Evolutionary conservation across 2,329 filamentous ascomycete genomes (phyloP).

Genomic region (Aureobasidium sp.): DNA sequence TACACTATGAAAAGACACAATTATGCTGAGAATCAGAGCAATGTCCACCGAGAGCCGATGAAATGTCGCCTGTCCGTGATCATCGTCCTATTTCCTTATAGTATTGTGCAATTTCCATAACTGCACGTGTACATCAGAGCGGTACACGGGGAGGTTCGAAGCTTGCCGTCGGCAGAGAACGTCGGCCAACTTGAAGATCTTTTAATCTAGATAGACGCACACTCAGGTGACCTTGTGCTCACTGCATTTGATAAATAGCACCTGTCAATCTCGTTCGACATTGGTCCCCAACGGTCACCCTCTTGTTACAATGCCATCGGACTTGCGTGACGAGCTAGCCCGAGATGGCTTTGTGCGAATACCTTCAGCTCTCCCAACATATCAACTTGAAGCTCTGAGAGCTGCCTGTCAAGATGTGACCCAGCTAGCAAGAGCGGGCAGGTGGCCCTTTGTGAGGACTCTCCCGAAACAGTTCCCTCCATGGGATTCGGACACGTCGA

Average conservation of each 20-base stretch:
- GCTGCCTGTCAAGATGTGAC: constrained; percentile 52
- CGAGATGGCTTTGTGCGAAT: constrained; percentile 71
- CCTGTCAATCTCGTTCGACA: background rate
- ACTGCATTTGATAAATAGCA: background rate
- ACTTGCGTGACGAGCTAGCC: constrained; percentile 50
- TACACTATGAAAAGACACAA: too few relatives aligned
- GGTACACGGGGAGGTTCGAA: background rate
- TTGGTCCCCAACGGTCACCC: background rate
- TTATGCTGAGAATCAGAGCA: too few relatives aligned
- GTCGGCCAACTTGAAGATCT: background rate
- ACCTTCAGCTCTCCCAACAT: constrained; percentile 53
- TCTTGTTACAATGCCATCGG: constrained; percentile 3
- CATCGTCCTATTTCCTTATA: too few relatives aligned
- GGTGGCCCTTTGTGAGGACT: constrained; percentile 76
- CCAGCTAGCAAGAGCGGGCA: constrained; percentile 56
- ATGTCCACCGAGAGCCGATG: too few relatives aligned
- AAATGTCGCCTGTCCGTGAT: too few relatives aligned
- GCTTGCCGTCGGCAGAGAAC: background rate
- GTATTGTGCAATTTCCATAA: too few relatives aligned
- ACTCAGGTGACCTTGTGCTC: background rate
- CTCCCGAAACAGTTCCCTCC: constrained; percentile 88
- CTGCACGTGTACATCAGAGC: too few relatives aligned
- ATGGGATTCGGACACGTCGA: constrained; percentile 53
- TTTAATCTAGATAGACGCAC: background rate
- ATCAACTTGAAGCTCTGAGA: constrained; percentile 54